Evolutionary conservation across 495 filamentous ascomycete species (phyloP).

Genomic region (Jackrogersella minutella): DNA sequence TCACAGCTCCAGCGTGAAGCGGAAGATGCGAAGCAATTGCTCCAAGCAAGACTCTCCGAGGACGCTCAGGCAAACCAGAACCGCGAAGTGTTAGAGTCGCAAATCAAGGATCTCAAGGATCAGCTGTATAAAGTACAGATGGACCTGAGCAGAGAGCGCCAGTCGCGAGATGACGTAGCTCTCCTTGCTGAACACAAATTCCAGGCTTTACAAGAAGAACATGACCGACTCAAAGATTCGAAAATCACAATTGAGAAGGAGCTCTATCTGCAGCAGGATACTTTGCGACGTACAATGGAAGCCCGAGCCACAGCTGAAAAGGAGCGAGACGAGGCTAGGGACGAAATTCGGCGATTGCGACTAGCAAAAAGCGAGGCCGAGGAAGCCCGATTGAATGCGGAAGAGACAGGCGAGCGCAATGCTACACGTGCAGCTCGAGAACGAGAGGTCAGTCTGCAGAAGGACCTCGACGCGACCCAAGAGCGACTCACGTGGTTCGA

Average conservation of each 20-base stretch:
- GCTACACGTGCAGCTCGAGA: slow-evolving; percentile 81
- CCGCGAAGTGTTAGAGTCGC: slow-evolving; percentile 83
- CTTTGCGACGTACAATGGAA: slow-evolving; percentile 85
- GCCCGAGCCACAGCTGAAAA: slow-evolving; percentile 78
- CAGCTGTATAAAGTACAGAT: slow-evolving; percentile 85
- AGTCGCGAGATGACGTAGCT: slow-evolving; percentile 95
- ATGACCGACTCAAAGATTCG: slow-evolving; percentile 85
- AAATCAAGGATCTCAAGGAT: slow-evolving; percentile 84
- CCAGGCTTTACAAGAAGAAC: slow-evolving; percentile 81
- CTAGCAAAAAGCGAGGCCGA: slow-evolving; percentile 84
- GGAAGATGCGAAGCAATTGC: slow-evolving; percentile 82
- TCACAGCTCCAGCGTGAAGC: slow-evolving; percentile 85
- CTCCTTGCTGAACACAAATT: slow-evolving; percentile 91
- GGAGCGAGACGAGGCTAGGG: slow-evolving; percentile 87
- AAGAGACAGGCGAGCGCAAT: slow-evolving; percentile 79
- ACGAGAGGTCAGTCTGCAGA: slow-evolving; percentile 76
- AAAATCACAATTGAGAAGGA: slow-evolving; percentile 99
- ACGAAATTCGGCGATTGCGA: slow-evolving; percentile 81
- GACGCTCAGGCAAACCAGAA: slow-evolving; percentile 87
- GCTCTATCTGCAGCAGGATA: slow-evolving; percentile 97
- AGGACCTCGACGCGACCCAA: slow-evolving; percentile 78
- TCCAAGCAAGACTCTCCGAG: slow-evolving; percentile 88
- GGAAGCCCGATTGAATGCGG: slow-evolving; percentile 82
- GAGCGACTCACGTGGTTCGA: slow-evolving; percentile 77
- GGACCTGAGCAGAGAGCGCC: slow-evolving; percentile 88